Evolutionary conservation across 2,329 filamentous ascomycete genomes (phyloP), one percentile per base, ranked within the genome.

Genomic region (Orbilia oligospora): DNA sequence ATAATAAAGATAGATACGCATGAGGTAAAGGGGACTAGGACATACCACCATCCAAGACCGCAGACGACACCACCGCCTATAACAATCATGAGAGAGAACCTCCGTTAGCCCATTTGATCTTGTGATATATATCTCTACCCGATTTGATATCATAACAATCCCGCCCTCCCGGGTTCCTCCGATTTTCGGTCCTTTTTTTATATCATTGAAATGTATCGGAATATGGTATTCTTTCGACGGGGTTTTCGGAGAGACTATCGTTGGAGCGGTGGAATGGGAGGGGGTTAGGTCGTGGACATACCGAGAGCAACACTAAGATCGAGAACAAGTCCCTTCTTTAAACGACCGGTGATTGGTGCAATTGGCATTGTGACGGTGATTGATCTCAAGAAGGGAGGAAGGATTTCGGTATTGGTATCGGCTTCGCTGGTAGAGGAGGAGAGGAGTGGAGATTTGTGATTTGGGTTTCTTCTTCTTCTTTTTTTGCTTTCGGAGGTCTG

Each of bases 261-360:
- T 55, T 14, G 51, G 53, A 41, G 51, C 5, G 41, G 30, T 16
- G n/a, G 44, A 53, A 36, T 46, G 22, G 12, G 48, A 20, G 14
- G 33, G 20, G 33, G 38, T 2, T 38, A 1, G 38, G 8, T 38
- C 36, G 36, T 38, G 36, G 10, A 87, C 89, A 85, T 86, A 90
- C 90, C 90, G 83, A 90, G 85, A 81, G 89, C 88, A 83, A 90
- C 89, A 83, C 88, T 89, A 82, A 92, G 86, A 85, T 92, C 90
- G 82, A 91, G 87, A 82, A 92, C 89, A 77, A 91, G 86, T 83
- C 87, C 87, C 84, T 88, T 87, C 84, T 89, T 88, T 86, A 91
- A 88, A 91, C 83, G 80, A 56, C 80, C 81, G 68, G 81, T 80
- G 61, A 80, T 81, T 9, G 80, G 81, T 30, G 80, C 78, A 68